Evolutionary conservation across 2,329 filamentous ascomycete genomes (phyloP), one percentile per base, ranked within the genome.

Genomic region (Colletotrichum cuscutae): DNA sequence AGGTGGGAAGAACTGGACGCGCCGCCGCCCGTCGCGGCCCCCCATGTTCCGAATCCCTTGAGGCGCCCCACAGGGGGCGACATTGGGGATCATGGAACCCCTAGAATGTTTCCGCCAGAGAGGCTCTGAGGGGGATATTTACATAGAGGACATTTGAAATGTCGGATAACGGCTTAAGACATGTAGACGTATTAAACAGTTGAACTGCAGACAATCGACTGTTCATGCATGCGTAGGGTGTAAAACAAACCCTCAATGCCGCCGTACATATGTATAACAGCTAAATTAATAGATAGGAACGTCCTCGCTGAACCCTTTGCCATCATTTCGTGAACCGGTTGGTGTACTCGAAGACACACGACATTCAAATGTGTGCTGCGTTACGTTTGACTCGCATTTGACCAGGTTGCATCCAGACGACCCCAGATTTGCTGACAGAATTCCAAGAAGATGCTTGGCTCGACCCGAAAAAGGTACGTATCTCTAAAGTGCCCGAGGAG

Each of bases 21-120:
- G 71, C 68, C 57, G 67, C 61, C 37, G 37, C 37, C 13, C 71
- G 68, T 62, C 37, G 60, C 65, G 54, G 42, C 54, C 60, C 54
- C 60, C 56, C 71, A 65, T 65, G 60, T 64, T 69, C 70, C 70
- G 46, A 60, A 19, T 46, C 53, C 24, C 71, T 69, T 57, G 60
- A 37, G 32, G 32, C 22, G 66, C 54, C 61, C 70, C 70, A 69
- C 65, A 64, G 35, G 66, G 54, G 66, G 56, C 54, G 70, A 63
- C 49, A 58, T 62, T 56, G 49, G 42, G 32, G 42, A 53, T 49
- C 42, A 54, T 13, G 35, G 37, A 53, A 35, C 32, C 56, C 68
- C 62, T 59, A 56, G 46, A 46, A 42, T 32, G 57, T 64, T 68
- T 72, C 58, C 58, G 52, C 54, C 56, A 37, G 35, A 62, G 32